Evolutionary conservation across 345 rosid genomes (phyloP).

Genomic region (Gossypium anomalum): DNA sequence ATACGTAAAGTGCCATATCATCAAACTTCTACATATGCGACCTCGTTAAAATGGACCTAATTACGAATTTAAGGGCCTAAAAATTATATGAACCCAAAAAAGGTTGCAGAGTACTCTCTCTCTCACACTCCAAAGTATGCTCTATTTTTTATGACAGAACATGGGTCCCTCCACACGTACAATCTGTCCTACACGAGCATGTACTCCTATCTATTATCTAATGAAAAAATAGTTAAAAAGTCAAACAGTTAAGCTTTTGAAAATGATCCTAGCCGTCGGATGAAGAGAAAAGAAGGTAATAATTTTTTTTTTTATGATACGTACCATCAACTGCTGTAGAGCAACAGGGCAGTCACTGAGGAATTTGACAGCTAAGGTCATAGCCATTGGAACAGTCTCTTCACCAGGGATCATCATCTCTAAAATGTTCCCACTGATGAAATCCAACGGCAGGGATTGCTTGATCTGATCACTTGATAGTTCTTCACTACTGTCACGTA

Average conservation of each 20-base stretch:
- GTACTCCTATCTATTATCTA: constrained; percentile 31
- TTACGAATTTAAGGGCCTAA: too few species aligned
- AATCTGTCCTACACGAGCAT: constrained; percentile 29
- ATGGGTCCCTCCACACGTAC: constrained; percentile 22
- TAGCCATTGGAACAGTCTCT: constrained; percentile 84
- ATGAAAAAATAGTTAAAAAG: constrained; percentile 25
- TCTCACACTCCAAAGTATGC: background rate
- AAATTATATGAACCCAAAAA: too few species aligned
- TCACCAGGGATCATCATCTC: constrained; percentile 99
- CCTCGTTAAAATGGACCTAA: too few species aligned
- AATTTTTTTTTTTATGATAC: background rate
- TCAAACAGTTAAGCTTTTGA: constrained; percentile 26
- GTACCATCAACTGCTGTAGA: constrained; percentile 57
- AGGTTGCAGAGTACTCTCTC: background rate
- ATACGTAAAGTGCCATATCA: too few species aligned
- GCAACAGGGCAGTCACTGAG: constrained; percentile 62
- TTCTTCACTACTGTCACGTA: constrained; percentile 42
- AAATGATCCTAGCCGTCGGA: constrained; percentile 40
- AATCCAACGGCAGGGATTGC: constrained; percentile 63
- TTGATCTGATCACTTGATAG: constrained; percentile 28
- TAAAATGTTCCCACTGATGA: constrained; percentile 59
- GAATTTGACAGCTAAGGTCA: constrained; percentile 86
- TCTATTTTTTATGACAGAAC: background rate
- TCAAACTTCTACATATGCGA: too few species aligned
- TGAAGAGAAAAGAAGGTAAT: background rate